phyloP scores from a whole-genome alignment of 331 rosid genomes.

The Spiraea crenata region DNA sequence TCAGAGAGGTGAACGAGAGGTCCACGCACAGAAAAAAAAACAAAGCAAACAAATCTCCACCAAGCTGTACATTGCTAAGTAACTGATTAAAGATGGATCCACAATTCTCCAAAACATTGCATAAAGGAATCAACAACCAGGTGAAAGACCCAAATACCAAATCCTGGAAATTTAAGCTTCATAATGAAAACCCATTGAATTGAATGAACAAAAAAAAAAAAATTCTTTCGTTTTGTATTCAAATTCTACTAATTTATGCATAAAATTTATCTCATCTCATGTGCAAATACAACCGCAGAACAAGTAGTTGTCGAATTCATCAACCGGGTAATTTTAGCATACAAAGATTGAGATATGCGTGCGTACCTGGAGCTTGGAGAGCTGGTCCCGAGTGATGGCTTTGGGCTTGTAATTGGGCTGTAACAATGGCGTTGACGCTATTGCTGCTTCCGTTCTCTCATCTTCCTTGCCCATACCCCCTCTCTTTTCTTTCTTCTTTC shows the following conservation, averaged over 20 bases:
- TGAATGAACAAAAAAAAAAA: no score
- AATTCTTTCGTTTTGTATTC: no score
- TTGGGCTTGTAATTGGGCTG: slow-evolving; percentile 51
- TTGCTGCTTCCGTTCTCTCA: slow-evolving; percentile 5
- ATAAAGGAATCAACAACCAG: not conserved
- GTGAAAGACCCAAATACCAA: not conserved
- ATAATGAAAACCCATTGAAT: no score
- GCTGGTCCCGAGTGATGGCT: slow-evolving; percentile 36
- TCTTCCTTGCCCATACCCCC: not conserved
- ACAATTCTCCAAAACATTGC: not conserved
- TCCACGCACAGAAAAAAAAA: no score
- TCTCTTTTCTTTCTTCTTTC: not conserved
- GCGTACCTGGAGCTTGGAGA: slow-evolving; percentile 50
- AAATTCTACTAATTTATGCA: not conserved
- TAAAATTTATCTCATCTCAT: not conserved
- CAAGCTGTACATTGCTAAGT: not conserved
- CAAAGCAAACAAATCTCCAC: no score
- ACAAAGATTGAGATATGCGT: not conserved
- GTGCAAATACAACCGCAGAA: not conserved
- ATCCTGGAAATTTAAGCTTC: not conserved
- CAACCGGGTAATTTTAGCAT: not conserved
- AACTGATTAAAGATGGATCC: not conserved
- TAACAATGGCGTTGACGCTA: slow-evolving; percentile 48
- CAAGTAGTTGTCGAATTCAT: not conserved
- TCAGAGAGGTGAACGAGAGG: no score